Base-by-base conservation (phyloP, 441 rosid genomes). In the Omphalea diandra region DNA sequence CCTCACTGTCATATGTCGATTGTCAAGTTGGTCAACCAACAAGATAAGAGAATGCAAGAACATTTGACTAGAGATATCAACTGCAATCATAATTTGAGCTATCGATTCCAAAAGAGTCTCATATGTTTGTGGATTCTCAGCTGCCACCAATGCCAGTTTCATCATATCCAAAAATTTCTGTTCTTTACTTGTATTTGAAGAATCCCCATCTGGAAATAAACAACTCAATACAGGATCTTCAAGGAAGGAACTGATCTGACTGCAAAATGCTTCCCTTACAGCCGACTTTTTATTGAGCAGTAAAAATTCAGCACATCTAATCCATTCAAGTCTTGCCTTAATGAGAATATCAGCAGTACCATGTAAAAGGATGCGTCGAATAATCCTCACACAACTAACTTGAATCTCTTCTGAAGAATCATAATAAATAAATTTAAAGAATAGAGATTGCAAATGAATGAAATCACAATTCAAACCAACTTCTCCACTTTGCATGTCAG, bases 21-120 rank as follows among this genome's bases (percentile, higher is more conserved):
- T 88, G 83, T 90, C 99, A 77, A 96, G 97, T 81, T 88, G 98
- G 80, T 91, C 95, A 74, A 93, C 87, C 87, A 93, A 80, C 82
- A 93, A 75, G 74, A 93, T 82, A 52, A 96, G 86, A 72, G 86
- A 87, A 70, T 75, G 74, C 77, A 84, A 82, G 91, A 90, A 96
- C 78, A 88, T 79, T 71, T 83, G 86, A 81, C 86, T 87, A 75
- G 77, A 70, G 65, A 88, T 77, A 83, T 87, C 89, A 80, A 86
- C 90, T 20, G 91, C 77, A 75, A 81, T 76, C 96, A 96, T 91
- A 78, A 93, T 76, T 81, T 96, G 90, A 20, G 97, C 87, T 41
- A 72, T 66, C 14, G 94, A 85, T 79, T 96, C 94, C 82, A 93
- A 68, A 76, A 93, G 90, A 72, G 98, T 93, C 84, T 88, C 96